Evolutionary conservation across 345 rosid species (phyloP), one percentile per base, ranked within the genome.

Genomic region (Brassica carinata): DNA sequence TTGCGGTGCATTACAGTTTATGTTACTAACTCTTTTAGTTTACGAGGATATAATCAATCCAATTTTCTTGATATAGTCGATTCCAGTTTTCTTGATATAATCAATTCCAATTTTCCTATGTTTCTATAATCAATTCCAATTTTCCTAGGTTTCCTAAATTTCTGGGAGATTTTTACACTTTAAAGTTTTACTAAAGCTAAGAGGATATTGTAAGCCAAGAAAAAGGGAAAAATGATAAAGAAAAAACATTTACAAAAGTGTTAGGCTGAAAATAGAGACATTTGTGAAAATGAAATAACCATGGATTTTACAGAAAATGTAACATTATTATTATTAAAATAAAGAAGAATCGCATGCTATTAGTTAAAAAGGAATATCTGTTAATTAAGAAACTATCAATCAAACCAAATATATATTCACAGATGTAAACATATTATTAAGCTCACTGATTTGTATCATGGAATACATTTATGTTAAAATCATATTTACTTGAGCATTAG

Each of bases 231-330:
- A 64, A 48, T 17, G 9, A 66, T 11, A 58, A 58, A 55, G 61
- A 17, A 59, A 58, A 26, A 31, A 67, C 67, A 34, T 38, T 38
- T 40, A 59, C 62, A 29, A 69, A 77, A 43, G 30, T 69, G 64
- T 69, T 69, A 69, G 80, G 63, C 63, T 62, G 34, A 7, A 69
- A 69, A 69, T 34, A 77, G 15, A 10, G 80, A 77, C 80, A 77
- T 69, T 29, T 77, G 18, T 59, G 14, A 66, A 75, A 66, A 58
- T 18, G 64, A 29, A 65, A 17, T 30, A 64, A 66, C 27, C 27
- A 51, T 61, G 27, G 40, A 62, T 73, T 73, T 62, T 73, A 40
- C 59, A 26, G 30, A 19, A 58, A 58, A 36, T 0, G 5, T 30
- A 74, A 64, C 51, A 11, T 11, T 59, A 19, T 59, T 59, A 19